Evolutionary conservation across 371 early-diverging fungal genomes (phyloP).

Genomic region (Antonospora locustae): DNA sequence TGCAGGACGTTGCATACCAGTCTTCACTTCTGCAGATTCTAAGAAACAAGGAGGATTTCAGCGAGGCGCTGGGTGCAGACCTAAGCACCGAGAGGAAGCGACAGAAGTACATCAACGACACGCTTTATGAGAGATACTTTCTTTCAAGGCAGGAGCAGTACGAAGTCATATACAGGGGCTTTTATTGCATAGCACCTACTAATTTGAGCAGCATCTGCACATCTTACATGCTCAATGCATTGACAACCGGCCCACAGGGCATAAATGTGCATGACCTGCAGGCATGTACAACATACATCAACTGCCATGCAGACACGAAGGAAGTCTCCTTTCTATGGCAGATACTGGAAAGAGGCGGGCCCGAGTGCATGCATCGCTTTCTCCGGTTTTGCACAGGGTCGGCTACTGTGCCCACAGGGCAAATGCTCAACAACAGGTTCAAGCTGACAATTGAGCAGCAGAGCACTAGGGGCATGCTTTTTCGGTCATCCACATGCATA

Average conservation of each 20-base stretch:
- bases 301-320: neutral
- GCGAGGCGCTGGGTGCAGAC: neutral
- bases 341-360: slow-evolving; percentile 14
- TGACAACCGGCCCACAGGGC: neutral
- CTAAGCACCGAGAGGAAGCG: neutral
- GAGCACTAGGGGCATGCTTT: neutral
- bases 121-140: slow-evolving; percentile 1
- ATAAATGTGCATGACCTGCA: slow-evolving; percentile 2
- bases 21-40: slow-evolving; percentile 1
- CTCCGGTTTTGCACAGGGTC: slow-evolving; percentile 31
- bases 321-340: slow-evolving; percentile 30
- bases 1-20: slow-evolving; percentile 29
- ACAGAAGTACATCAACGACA: slow-evolving; percentile 4
- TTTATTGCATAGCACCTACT: slow-evolving; percentile 1
- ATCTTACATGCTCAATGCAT: slow-evolving; percentile 3
- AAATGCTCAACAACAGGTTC: slow-evolving; percentile 1
- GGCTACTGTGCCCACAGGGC: slow-evolving; percentile 6
- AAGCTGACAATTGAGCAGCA: slow-evolving; percentile 11
- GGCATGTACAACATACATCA: slow-evolving; percentile 3
- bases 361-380: slow-evolving; percentile 14
- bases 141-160: slow-evolving; percentile 6
- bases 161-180: slow-evolving; percentile 14
- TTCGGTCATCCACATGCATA: slow-evolving; percentile 29
- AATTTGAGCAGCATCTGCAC: slow-evolving; percentile 10
- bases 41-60: slow-evolving; percentile 1